phyloP scores from a whole-genome alignment of 2,329 filamentous ascomycete species.

The Trematosphaeria pertusa region DNA sequence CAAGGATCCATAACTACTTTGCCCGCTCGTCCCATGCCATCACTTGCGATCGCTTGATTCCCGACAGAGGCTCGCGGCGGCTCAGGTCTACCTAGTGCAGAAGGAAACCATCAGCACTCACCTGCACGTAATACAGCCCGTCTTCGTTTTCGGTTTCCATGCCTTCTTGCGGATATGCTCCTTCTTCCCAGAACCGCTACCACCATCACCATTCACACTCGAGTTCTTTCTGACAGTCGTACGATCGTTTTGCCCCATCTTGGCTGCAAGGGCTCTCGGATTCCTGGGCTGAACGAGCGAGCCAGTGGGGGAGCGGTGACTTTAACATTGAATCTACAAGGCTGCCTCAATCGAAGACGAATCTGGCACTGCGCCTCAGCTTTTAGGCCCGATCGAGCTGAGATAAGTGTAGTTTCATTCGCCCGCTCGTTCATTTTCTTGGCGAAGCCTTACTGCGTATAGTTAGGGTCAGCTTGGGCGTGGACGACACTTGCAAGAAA shows the following conservation, averaged over 20 bases:
- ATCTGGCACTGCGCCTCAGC: too few relatives aligned
- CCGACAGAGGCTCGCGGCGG: too few relatives aligned
- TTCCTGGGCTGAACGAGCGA: constrained; percentile 9
- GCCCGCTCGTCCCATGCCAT: too few relatives aligned
- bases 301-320: constrained; percentile 6
- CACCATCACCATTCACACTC: not conserved
- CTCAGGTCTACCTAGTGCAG: not conserved
- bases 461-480: not conserved
- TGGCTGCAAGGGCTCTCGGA: not conserved
- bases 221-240: not conserved
- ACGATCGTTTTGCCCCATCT: not conserved
- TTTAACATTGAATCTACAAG: not conserved
- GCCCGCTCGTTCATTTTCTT: constrained; percentile 2
- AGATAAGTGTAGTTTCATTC: not conserved
- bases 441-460: not conserved
- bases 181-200: constrained; percentile 14
- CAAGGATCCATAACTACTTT: too few relatives aligned
- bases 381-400: too few relatives aligned
- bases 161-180: constrained; percentile 18
- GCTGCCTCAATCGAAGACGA: too few relatives aligned
- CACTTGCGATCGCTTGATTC: too few relatives aligned
- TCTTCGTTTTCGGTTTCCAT: constrained; percentile 27
- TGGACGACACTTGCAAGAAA: too few relatives aligned
- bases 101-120: constrained; percentile 12
- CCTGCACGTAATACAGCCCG: constrained; percentile 27